Evolutionary conservation across 2,329 filamentous ascomycete genomes (phyloP).

Genomic region (Penicillium sp.): DNA sequence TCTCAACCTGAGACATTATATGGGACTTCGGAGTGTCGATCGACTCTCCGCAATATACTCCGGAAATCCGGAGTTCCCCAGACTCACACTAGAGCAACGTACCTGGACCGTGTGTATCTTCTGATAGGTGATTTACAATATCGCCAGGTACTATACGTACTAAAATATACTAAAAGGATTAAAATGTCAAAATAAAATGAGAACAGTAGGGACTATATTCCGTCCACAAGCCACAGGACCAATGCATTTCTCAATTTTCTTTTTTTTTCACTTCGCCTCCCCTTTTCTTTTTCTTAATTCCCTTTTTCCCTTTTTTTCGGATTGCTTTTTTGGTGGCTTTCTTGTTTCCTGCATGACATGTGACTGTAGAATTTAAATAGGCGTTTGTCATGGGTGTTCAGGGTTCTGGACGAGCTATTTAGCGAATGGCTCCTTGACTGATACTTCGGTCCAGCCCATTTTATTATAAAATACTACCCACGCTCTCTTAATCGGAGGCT

Average conservation of each 20-base stretch:
- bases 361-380: background rate
- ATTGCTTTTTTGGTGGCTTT: background rate
- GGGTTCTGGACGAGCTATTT: background rate
- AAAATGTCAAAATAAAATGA: background rate
- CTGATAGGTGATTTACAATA: background rate
- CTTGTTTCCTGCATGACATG: background rate
- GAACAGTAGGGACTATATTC: background rate
- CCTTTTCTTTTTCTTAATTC: no score
- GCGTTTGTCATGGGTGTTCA: background rate
- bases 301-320: constrained; percentile 1
- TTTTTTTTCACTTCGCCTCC: no score
- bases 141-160: background rate
- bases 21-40: background rate
- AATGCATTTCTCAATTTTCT: no score
- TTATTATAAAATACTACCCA: constrained; percentile 6
- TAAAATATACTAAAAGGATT: background rate
- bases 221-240: background rate
- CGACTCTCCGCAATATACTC: background rate
- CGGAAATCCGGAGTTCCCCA: constrained; percentile 3
- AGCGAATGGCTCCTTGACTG: background rate
- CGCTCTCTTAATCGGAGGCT: background rate
- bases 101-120: background rate
- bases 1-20: background rate
- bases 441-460: background rate
- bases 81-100: background rate